A percentile compares a stretch with the other conserved stretches of the same genome.
These are phyloP conservation scores for Solanum bulbocastanum DNA, from an alignment of 257 asterid species.

Conservation along the genomic window DNA sequence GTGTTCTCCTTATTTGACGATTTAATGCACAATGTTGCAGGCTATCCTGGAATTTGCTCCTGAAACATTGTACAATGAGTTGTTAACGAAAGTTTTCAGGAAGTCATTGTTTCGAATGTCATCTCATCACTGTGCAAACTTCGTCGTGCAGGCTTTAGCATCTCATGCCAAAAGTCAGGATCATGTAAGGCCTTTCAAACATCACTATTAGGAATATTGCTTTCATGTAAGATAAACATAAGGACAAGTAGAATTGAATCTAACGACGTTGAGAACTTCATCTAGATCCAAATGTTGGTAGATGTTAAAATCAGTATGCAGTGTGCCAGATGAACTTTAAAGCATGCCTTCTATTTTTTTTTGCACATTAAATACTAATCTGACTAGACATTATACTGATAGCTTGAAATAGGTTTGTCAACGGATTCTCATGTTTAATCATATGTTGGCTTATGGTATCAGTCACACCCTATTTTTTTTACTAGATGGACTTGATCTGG, in stretches of 20 bases:
- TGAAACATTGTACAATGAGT: conserved; percentile 46
- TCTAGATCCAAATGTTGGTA: background rate
- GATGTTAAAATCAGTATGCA: background rate
- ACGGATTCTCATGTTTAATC: background rate
- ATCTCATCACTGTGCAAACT: conserved; percentile 67
- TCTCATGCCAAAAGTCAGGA: conserved; percentile 69
- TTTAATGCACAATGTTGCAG: conserved; percentile 31
- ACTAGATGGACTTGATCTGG: conserved; percentile 62
- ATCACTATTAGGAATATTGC: background rate
- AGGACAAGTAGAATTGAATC: background rate
- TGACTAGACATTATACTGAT: background rate
- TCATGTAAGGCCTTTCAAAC: conserved; percentile 45
- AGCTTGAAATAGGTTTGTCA: background rate
- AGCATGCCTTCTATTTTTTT: background rate
- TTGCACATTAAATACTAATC: background rate
- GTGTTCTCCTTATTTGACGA: background rate
- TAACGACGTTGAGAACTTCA: background rate
- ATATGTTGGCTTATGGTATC: background rate
- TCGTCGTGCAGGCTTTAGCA: conserved; percentile 81
- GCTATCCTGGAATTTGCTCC: conserved; percentile 89
- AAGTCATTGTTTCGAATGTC: conserved; percentile 59
- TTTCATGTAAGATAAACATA: background rate
- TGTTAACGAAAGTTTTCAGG: conserved; percentile 53
- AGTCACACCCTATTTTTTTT: background rate
- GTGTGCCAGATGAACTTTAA: background rate